These are phyloP conservation scores for Epichloe festucae DNA, from an alignment of 2,329 filamentous ascomycete species.

Conservation along the genomic window DNA sequence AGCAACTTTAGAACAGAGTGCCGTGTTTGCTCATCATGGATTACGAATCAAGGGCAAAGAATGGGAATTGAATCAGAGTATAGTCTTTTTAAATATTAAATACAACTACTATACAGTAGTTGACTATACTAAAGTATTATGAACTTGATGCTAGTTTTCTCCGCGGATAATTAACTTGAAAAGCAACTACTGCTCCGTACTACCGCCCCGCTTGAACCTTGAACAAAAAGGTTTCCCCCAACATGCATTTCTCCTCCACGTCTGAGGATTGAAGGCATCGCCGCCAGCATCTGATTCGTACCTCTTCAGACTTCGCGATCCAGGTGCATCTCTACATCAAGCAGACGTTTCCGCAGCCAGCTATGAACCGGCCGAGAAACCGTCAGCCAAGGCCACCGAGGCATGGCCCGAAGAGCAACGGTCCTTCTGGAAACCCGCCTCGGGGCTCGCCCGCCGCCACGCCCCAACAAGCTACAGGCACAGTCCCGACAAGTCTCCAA, in stretches of 20 bases:
- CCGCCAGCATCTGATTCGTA: not conserved
- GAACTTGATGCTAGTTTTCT: not conserved
- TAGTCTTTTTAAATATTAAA: too few species aligned
- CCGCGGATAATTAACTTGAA: too few species aligned
- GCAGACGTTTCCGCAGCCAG: slow-evolving; percentile 20
- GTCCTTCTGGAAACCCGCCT: slow-evolving; percentile 3
- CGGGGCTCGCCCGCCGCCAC: slow-evolving; percentile 17
- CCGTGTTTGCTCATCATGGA: not conserved
- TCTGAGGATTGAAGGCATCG: too few species aligned
- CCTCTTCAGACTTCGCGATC: not conserved
- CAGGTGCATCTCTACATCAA: not conserved
- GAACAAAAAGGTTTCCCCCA: too few species aligned
- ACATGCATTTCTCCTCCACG: too few species aligned
- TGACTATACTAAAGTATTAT: not conserved
- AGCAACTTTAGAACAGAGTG: too few species aligned
- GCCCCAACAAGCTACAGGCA: slow-evolving; percentile 20
- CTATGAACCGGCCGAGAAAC: slow-evolving; percentile 22
- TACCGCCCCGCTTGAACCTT: too few species aligned
- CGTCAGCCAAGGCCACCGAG: slow-evolving; percentile 16
- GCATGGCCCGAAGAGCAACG: not conserved
- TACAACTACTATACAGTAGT: too few species aligned
- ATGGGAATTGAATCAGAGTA: not conserved
- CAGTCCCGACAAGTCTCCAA: slow-evolving; percentile 34
- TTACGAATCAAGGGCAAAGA: too few species aligned
- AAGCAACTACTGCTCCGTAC: too few species aligned